Conservation (phyloP, 2,329 filamentous ascomycete genomes). For the Pseudopithomyces maydicus region DNA sequence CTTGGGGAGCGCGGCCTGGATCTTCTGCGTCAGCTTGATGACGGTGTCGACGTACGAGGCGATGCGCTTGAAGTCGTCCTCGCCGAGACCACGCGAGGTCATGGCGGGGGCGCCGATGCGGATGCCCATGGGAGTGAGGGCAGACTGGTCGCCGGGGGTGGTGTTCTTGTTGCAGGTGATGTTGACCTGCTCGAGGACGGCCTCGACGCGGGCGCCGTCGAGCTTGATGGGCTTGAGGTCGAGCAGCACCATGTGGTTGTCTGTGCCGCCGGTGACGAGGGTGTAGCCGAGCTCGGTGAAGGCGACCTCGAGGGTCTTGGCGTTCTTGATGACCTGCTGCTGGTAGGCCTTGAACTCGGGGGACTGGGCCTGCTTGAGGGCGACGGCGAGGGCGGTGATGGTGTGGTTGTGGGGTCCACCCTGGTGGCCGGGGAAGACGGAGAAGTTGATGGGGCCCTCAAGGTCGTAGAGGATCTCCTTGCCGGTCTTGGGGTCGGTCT, state of each 20-base stretch:
- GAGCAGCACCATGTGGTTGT: conserved; percentile 93
- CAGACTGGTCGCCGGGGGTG: conserved; percentile 91
- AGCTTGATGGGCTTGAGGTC: conserved; percentile 89
- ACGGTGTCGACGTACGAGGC: conserved; percentile 85
- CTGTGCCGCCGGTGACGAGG: conserved; percentile 90
- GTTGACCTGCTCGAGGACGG: conserved; percentile 87
- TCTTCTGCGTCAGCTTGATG: conserved; percentile 88
- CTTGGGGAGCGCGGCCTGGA: conserved; percentile 86
- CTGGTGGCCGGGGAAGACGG: conserved; percentile 97
- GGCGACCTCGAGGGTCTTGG: conserved; percentile 83
- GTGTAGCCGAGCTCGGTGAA: conserved; percentile 72
- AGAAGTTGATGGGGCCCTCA: conserved; percentile 90
- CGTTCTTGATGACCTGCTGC: conserved; percentile 85
- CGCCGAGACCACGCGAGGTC: conserved; percentile 92
- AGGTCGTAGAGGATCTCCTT: conserved; percentile 87
- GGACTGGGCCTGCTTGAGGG: conserved; percentile 88
- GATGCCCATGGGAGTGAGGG: conserved; percentile 88
- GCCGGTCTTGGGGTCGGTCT: conserved; percentile 82
- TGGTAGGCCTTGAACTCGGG: conserved; percentile 94
- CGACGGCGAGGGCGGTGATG: conserved; percentile 92
- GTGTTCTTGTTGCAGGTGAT: conserved; percentile 99
- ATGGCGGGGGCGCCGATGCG: conserved; percentile 96
- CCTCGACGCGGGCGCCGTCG: conserved; percentile 88
- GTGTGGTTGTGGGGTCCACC: conserved; percentile 99
- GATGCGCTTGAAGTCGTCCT: conserved; percentile 82